Evolutionary conservation across 2,329 filamentous ascomycete genomes (phyloP).

Genomic region (Thelonectria discophora): DNA sequence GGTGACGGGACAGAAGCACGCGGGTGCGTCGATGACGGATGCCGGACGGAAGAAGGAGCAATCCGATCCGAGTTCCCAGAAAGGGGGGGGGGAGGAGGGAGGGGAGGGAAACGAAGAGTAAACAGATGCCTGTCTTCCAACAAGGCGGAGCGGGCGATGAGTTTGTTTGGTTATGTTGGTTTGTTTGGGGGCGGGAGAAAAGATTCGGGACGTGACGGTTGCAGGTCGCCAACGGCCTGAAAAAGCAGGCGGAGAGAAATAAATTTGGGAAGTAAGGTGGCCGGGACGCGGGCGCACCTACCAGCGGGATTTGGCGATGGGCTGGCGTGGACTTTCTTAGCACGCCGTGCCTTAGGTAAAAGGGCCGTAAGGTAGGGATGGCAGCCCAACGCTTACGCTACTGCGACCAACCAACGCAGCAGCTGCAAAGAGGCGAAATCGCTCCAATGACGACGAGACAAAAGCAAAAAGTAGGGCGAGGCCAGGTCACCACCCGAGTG

Average conservation of each 20-base stretch:
- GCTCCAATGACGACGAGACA: conserved; percentile 23
- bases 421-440: conserved; percentile 19
- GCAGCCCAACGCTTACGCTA: conserved; percentile 26
- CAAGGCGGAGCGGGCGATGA: conserved; percentile 7
- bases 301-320: conserved; percentile 23
- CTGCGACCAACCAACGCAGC: conserved; percentile 19
- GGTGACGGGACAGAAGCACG: conserved; percentile 30
- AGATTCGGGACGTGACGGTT: conserved; percentile 2
- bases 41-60: conserved; percentile 38
- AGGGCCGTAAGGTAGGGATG: conserved; percentile 15
- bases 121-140: conserved; percentile 13
- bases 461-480: conserved; percentile 7
- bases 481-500: conserved; percentile 8
- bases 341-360: background rate
- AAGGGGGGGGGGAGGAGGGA: conserved; percentile 19
- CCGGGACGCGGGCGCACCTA: conserved; percentile 23
- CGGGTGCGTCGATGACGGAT: conserved; percentile 35
- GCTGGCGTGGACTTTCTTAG: background rate
- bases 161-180: conserved; percentile 1
- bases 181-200: conserved; percentile 12
- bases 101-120: conserved; percentile 13
- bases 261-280: conserved; percentile 21
- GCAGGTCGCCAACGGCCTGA: conserved; percentile 12
- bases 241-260: conserved; percentile 18
- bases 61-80: conserved; percentile 34